A percentile compares a stretch with the other conserved stretches of the same genome.
Evolutionary conservation across 768 basidiomycete genomes (phyloP).

Genomic region (Psilocybe cyanescens): DNA sequence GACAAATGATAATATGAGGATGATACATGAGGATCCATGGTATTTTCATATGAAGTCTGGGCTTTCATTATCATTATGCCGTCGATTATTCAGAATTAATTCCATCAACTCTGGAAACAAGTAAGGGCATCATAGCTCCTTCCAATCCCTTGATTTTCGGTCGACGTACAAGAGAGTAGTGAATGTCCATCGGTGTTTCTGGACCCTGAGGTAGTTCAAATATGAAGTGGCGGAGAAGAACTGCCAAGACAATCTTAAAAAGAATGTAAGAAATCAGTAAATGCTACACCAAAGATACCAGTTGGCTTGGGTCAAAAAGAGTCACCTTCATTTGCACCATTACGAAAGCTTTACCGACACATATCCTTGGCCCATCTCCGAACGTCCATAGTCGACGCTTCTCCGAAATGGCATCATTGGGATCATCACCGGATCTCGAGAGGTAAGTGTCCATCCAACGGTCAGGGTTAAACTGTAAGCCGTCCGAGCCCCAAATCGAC

Average conservation of each 20-base stretch:
- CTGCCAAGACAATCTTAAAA: slow-evolving; percentile 41
- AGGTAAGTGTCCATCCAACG: slow-evolving; percentile 37
- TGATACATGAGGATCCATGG: no score
- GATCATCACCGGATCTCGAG: slow-evolving; percentile 18
- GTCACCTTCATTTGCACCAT: slow-evolving; percentile 44
- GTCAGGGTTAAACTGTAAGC: slow-evolving; percentile 45
- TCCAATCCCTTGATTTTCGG: slow-evolving; percentile 37
- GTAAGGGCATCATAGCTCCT: slow-evolving; percentile 32
- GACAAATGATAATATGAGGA: no score
- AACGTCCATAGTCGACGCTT: slow-evolving; percentile 47
- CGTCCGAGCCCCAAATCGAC: slow-evolving; percentile 47
- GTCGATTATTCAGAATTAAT: no score
- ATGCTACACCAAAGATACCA: no score
- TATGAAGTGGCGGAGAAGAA: slow-evolving; percentile 44
- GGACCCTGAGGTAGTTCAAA: slow-evolving; percentile 42
- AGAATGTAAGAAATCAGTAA: background rate
- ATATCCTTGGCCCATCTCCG: slow-evolving; percentile 47
- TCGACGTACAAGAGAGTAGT: slow-evolving; percentile 33
- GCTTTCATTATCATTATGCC: no score
- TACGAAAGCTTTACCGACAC: slow-evolving; percentile 47
- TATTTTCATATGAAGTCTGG: no score
- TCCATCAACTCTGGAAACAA: slow-evolving; percentile 25
- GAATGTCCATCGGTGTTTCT: slow-evolving; percentile 33
- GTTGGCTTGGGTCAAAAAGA: background rate
- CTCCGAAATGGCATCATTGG: slow-evolving; percentile 37